Percentiles rank a stretch among this genome's conserved stretches.
Conservation (phyloP, 129 eudicot species). For the Gnaphalium uliginosum region DNA sequence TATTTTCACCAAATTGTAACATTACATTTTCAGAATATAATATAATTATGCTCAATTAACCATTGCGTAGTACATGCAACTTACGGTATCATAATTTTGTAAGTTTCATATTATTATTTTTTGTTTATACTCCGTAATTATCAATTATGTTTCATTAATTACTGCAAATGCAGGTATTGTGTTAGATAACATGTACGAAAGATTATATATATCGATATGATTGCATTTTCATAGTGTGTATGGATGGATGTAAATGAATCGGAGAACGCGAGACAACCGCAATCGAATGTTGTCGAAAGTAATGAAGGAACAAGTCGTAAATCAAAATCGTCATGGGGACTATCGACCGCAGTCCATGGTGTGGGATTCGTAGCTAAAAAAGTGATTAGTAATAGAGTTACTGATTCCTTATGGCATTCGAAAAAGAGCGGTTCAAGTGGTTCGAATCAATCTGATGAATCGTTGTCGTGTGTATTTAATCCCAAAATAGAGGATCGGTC, state of each 20-base stretch:
- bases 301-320: conserved; percentile 46
- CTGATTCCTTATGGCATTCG: conserved; percentile 73
- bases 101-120: background rate
- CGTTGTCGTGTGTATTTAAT: conserved; percentile 38
- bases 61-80: background rate
- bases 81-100: background rate
- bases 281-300: conserved; percentile 40
- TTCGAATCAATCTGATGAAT: conserved; percentile 52
- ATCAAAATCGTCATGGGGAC: conserved; percentile 47
- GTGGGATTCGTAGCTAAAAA: conserved; percentile 56
- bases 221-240: conserved; percentile 46
- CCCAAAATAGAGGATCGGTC: conserved; percentile 47
- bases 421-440: conserved; percentile 60
- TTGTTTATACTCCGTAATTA: too few relatives aligned
- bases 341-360: conserved; percentile 51
- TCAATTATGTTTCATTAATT: background rate
- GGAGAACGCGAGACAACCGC: conserved; percentile 30
- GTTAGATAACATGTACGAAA: conserved; percentile 4
- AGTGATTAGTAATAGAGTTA: conserved; percentile 40
- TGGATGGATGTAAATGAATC: conserved; percentile 74
- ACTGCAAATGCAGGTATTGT: background rate
- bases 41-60: background rate
- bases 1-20: background rate
- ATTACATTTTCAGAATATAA: too few relatives aligned
- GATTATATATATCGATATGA: conserved; percentile 33